These are phyloP conservation scores for Cladosporium sp. DNA, from an alignment of 2,329 filamentous ascomycete species.

Conservation along the genomic window DNA sequence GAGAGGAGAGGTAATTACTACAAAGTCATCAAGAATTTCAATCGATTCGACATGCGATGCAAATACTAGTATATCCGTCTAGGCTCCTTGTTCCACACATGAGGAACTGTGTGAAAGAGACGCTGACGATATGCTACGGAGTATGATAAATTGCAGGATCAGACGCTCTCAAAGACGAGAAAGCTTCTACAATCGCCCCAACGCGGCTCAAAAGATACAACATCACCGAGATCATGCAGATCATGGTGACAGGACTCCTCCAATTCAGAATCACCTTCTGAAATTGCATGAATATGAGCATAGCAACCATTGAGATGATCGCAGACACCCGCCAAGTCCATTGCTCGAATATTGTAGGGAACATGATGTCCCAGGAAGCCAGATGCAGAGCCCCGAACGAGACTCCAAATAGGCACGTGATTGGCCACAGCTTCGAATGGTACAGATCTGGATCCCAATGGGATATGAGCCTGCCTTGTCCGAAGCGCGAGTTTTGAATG, in stretches of 20 bases:
- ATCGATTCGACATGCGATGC: not conserved
- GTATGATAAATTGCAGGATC: constrained; percentile 11
- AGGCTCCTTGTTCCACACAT: not conserved
- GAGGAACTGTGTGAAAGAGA: not conserved
- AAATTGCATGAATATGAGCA: constrained; percentile 24
- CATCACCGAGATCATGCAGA: not conserved
- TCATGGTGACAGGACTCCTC: constrained; percentile 4
- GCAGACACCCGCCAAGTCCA: constrained; percentile 36
- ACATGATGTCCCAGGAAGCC: constrained; percentile 34
- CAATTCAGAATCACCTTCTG: constrained; percentile 16
- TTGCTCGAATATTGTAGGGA: constrained; percentile 33
- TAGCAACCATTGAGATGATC: constrained; percentile 31
- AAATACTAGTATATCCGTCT: not conserved
- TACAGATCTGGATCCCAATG: constrained; percentile 32
- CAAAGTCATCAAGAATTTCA: too few species aligned
- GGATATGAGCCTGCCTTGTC: constrained; percentile 20
- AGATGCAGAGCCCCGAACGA: constrained; percentile 37
- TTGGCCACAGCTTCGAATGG: constrained; percentile 28
- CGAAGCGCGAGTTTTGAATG: not conserved
- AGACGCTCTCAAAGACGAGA: constrained; percentile 7
- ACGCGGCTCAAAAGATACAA: constrained; percentile 10
- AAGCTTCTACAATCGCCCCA: constrained; percentile 8
- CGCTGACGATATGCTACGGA: not conserved
- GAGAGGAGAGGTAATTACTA: too few species aligned
- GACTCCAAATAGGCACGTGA: constrained; percentile 23